Base-by-base conservation (phyloP, 768 basidiomycete species). In the Hirschioporus abietinus region DNA sequence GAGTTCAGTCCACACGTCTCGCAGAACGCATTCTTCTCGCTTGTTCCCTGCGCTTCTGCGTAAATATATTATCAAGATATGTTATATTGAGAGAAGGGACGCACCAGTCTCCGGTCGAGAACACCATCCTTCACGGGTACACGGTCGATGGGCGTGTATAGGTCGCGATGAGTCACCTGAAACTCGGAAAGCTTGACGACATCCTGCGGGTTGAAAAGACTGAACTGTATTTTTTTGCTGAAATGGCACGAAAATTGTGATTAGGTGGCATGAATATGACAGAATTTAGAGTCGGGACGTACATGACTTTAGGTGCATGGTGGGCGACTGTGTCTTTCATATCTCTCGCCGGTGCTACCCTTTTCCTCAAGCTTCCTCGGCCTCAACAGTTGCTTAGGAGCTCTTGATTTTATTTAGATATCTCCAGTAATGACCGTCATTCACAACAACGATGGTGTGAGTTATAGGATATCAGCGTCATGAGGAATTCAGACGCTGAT, bases 211-310 rank as follows among this genome's bases (percentile, higher is more conserved):
- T 90, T 93, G 71, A 99, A 83, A 63, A 96, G 85, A 75, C 92
- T 92, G 78, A 99, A 99, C 81, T 99, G 97, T 35, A 99, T 85
- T 76, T 93, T 89, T 82, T 98, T 98, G 73, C 96, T 97, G 75
- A 2, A 2, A 30, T 3, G 30, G 30, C 35, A 66, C 36, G 63
- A 66, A 35, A 58, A 58, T 61, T 67, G 25, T 63, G 4, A 30
- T 30, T 35, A 24, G 6, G 1, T 60, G 15, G 30, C 26, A 27
- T 20, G 17, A 63, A 25, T 7, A 3, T 1, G 9, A 17, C 57
- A 18, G 63, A 15, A 60, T n/a, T 3, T 12, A 61, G 35, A 30
- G 69, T 57, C 72, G 61, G 68, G 10, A 79, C 85, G 58, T 77
- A 91, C 91, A 93, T 92, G 78, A 92, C 87, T 82, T 92, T 92